Percentiles rank a stretch among this genome's conserved stretches.
Evolutionary conservation across 2,329 filamentous ascomycete species (phyloP).

Genomic region (Alternaria incomplexa): DNA sequence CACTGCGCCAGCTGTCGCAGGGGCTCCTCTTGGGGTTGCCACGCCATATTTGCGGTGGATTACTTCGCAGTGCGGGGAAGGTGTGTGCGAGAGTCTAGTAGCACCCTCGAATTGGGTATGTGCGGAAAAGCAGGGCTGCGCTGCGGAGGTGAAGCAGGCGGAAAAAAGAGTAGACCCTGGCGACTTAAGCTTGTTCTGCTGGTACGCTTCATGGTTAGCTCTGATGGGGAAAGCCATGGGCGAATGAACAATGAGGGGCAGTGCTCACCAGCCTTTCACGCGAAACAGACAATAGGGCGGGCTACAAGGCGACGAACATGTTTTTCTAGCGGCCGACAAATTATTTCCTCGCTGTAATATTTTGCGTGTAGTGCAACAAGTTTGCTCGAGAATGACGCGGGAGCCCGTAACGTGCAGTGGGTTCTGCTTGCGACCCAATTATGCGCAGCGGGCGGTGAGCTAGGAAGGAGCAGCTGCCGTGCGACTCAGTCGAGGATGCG

Average conservation of each 20-base stretch:
- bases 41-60: slow-evolving; percentile 68
- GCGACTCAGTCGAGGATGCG: slow-evolving; percentile 25
- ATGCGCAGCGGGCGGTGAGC: slow-evolving; percentile 23
- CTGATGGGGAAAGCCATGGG: slow-evolving; percentile 27
- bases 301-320: slow-evolving; percentile 44
- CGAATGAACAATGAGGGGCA: slow-evolving; percentile 27
- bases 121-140: slow-evolving; percentile 8
- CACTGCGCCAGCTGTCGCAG: slow-evolving; percentile 87
- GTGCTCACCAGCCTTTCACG: slow-evolving; percentile 38
- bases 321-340: slow-evolving; percentile 3
- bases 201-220: slow-evolving; percentile 42
- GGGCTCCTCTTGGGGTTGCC: slow-evolving; percentile 88
- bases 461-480: slow-evolving; percentile 30
- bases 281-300: slow-evolving; percentile 24
- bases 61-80: slow-evolving; percentile 21
- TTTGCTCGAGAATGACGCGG: slow-evolving; percentile 43
- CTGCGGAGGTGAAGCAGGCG: slow-evolving; percentile 15
- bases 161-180: slow-evolving; percentile 22
- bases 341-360: slow-evolving; percentile 19
- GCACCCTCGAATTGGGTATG: slow-evolving; percentile 2
- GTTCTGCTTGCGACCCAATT: slow-evolving; percentile 19
- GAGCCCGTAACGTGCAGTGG: slow-evolving; percentile 34
- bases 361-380: slow-evolving; percentile 33
- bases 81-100: slow-evolving; percentile 13
- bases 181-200: slow-evolving; percentile 40